Percentiles rank a stretch among this genome's conserved stretches.
Conservation (phyloP, 352 stramenopile species). For the Phytophthora tubulina region DNA sequence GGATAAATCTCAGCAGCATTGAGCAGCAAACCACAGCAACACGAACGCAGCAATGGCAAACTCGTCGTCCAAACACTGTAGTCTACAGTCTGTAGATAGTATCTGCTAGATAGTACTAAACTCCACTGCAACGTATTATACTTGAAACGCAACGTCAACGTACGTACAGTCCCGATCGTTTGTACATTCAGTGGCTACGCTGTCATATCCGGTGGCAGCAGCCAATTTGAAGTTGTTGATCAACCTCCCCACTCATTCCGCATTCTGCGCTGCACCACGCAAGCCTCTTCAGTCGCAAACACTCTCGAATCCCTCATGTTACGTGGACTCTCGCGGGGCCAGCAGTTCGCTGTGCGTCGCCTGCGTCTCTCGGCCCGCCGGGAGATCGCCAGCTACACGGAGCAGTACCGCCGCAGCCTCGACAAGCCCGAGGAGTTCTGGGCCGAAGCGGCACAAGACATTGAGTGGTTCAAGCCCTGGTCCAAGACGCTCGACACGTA, state of each 20-base stretch:
- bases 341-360: constrained; percentile 4
- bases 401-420: constrained; percentile 57
- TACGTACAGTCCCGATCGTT: constrained; percentile 13
- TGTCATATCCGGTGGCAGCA: constrained; percentile 19
- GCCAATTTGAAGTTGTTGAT: constrained; percentile 34
- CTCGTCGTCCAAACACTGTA: constrained; percentile 6
- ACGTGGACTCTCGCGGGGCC: constrained; percentile 5
- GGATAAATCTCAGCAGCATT: neutral
- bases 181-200: constrained; percentile 1
- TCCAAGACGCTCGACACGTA: constrained; percentile 55
- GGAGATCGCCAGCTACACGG: constrained; percentile 48
- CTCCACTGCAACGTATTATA: neutral
- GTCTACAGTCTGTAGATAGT: neutral
- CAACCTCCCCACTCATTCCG: constrained; percentile 20
- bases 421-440: constrained; percentile 58
- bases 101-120: too few relatives aligned
- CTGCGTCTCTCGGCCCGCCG: constrained; percentile 4
- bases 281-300: constrained; percentile 12
- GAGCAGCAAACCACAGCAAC: neutral
- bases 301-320: constrained; percentile 32
- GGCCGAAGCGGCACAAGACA: constrained; percentile 59
- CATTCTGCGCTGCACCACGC: constrained; percentile 21
- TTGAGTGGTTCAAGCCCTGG: constrained; percentile 67
- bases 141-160: constrained; percentile 33
- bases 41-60: constrained; percentile 1